Evolutionary conservation across 768 basidiomycete genomes (phyloP), one percentile per base, ranked within the genome.

Genomic region (Suillus plorans): DNA sequence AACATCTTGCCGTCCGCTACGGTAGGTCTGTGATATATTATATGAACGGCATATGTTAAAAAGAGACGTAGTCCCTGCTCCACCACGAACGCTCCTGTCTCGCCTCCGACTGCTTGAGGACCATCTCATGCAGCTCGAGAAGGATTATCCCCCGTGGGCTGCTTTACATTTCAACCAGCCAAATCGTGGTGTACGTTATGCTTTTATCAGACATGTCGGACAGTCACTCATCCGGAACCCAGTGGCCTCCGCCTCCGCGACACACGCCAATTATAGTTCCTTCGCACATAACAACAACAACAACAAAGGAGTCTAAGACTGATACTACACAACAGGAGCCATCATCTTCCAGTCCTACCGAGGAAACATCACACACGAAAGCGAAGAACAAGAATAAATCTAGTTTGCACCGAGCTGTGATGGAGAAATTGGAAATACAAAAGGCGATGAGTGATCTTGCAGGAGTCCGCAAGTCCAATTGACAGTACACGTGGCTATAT

Each of bases 131-230:
- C 83, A 82, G 59, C 80, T 94, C 2, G 92, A 94, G 73, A 90
- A 86, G 69, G 91, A 92, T 61, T 93, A 91, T 70, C 92, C 92
- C 3, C 90, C 92, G 6, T 94, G 92, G 92, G 90, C 92, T 0
- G 91, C 92, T 9, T 77, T 94, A n/a, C 92, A 94, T 71, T 94
- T 94, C 73, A 92, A 90, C 63, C 92, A 94, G 71, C 92, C 92
- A 3, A 83, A 86, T 69, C 86, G 92, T 64, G 90, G 88, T 34
- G 92, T 94, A 77, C 57, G 90, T 82, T 31, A 5, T 20, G 42
- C 63, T 63, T 34, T 45, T n/a, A 57, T 44, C 49, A 47, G 14
- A 20, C 60, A 34, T 22, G 1, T 25, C 12, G 12, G 7, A 31
- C 14, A 12, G 61, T 62, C 31, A 52, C 36, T 61, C 55, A 42